A percentile compares a stretch with the other conserved stretches of the same genome.
phyloP scores from a whole-genome alignment of 192 early-diverging fungal species.

The Backusella liffmaniae region DNA sequence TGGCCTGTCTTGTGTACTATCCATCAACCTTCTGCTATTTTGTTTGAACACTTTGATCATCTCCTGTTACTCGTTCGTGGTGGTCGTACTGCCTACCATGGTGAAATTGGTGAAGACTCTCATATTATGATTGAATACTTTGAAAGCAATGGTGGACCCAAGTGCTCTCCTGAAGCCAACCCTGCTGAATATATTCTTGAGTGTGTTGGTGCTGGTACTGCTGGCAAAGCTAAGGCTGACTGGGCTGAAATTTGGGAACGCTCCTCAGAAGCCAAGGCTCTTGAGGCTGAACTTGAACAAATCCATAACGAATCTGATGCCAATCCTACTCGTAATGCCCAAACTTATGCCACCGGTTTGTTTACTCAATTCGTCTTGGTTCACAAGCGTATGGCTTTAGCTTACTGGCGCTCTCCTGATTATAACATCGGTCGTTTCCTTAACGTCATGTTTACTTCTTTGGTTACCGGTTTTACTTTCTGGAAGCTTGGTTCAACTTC shows the following conservation, averaged over 20 bases:
- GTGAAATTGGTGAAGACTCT: conserved; percentile 71
- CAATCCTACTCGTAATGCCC: conserved; percentile 26
- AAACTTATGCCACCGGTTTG: conserved; percentile 47
- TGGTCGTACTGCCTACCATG: conserved; percentile 79
- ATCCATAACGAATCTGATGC: conserved; percentile 41
- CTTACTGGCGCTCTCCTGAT: conserved; percentile 71
- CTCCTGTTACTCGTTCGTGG: conserved; percentile 77
- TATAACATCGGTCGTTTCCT: conserved; percentile 75
- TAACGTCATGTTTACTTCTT: conserved; percentile 54
- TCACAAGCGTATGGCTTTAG: conserved; percentile 56
- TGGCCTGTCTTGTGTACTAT: conserved; percentile 80
- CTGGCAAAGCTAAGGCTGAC: conserved; percentile 50
- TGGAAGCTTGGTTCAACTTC: conserved; percentile 56
- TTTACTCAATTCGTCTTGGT: conserved; percentile 59
- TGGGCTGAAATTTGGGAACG: conserved; percentile 75
- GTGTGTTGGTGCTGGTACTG: conserved; percentile 68
- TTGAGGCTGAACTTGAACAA: conserved; percentile 53
- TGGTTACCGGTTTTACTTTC: conserved; percentile 77
- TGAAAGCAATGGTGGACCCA: conserved; percentile 67
- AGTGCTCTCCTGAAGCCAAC: conserved; percentile 65
- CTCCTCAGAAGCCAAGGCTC: conserved; percentile 45
- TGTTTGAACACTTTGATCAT: conserved; percentile 87
- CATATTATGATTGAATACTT: conserved; percentile 68
- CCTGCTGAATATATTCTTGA: conserved; percentile 88
- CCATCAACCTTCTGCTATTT: conserved; percentile 82